Evolutionary conservation across 2,329 filamentous ascomycete genomes (phyloP).

Genomic region (Ophiostoma australiae): DNA sequence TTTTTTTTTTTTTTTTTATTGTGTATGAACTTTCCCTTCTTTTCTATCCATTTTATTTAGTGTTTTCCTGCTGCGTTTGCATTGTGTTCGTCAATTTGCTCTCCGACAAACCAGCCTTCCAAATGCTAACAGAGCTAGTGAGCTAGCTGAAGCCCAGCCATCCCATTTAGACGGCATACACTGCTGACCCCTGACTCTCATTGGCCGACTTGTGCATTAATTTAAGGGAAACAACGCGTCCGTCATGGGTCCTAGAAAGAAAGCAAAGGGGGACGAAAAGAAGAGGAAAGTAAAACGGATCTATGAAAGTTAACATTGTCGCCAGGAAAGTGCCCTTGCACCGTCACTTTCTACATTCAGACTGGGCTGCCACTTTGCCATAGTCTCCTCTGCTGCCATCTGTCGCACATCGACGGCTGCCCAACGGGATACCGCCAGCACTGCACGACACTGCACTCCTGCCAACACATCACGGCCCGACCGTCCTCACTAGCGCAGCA

Average conservation of each 20-base stretch:
- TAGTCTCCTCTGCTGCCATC: neutral
- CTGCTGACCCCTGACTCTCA: neutral
- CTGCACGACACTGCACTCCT: neutral
- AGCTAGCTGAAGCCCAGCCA: neutral
- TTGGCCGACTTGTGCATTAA: neutral
- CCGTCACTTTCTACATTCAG: neutral
- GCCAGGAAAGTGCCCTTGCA: neutral
- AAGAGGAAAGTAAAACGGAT: neutral
- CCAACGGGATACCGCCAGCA: neutral
- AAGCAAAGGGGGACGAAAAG: neutral
- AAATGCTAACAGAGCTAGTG: neutral
- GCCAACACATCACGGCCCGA: conserved; percentile 12
- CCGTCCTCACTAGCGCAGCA: neutral
- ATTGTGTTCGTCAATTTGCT: neutral
- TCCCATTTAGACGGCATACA: neutral
- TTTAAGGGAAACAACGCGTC: neutral
- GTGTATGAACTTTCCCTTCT: neutral
- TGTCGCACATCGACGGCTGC: conserved; percentile 5
- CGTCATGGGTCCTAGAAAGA: neutral
- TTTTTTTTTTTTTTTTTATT: neutral
- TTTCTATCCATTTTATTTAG: neutral
- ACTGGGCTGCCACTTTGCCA: neutral
- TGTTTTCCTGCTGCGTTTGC: neutral
- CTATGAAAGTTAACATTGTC: neutral
- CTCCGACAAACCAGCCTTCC: neutral